Percentiles rank a stretch among this genome's conserved stretches.
phyloP scores from a whole-genome alignment of 164 flowering plant species.

The Stephania yunnanensis region DNA sequence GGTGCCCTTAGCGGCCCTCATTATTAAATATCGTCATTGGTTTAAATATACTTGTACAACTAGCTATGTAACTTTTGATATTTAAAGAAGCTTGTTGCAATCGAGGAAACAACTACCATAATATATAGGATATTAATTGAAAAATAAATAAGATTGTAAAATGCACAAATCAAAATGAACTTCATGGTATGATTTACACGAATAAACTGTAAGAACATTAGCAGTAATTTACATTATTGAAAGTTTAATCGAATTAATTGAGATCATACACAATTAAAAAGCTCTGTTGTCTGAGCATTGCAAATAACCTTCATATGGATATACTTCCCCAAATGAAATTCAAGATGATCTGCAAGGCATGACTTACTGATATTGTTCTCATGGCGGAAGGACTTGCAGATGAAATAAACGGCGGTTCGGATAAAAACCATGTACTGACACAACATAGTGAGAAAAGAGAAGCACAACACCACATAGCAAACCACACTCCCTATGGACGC shows the following conservation, averaged over 20 bases:
- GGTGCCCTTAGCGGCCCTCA: too few species aligned
- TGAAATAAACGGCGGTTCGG: constrained; percentile 42
- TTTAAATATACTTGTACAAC: too few species aligned
- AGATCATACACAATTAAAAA: constrained; percentile 21
- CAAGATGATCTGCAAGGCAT: constrained; percentile 43
- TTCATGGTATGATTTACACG: too few species aligned
- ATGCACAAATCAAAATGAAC: too few species aligned
- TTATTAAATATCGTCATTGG: too few species aligned
- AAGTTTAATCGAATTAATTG: neutral
- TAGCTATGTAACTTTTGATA: too few species aligned
- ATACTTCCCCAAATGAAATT: constrained; percentile 48
- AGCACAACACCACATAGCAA: constrained; percentile 17
- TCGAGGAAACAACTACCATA: too few species aligned
- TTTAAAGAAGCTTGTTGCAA: too few species aligned
- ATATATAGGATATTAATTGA: too few species aligned
- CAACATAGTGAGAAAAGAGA: constrained; percentile 22
- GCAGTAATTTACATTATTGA: neutral
- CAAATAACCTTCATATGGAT: constrained; percentile 30
- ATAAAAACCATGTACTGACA: constrained; percentile 29
- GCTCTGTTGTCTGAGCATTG: constrained; percentile 40
- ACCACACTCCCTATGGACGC: constrained; percentile 8
- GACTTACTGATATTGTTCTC: constrained; percentile 46
- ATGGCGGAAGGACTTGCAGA: constrained; percentile 55
- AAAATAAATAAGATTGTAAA: too few species aligned
- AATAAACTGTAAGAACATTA: too few species aligned